A percentile compares a stretch with the other conserved stretches of the same genome.
These are phyloP conservation scores for Diaporthe vexans DNA, from an alignment of 2,329 filamentous ascomycete species.

Conservation along the genomic window DNA sequence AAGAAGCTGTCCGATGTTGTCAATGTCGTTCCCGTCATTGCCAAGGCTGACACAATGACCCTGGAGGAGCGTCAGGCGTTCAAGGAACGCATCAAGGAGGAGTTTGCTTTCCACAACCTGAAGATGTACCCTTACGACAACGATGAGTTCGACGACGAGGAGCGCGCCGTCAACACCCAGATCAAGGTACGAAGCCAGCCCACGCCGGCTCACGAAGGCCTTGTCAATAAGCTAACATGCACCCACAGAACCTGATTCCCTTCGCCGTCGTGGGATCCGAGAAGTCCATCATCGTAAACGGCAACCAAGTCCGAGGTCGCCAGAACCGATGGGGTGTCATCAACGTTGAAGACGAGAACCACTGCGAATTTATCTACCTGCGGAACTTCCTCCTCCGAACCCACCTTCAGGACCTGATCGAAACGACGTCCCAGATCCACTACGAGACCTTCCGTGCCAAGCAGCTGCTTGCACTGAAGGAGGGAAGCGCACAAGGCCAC, in stretches of 20 bases:
- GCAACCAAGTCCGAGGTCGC: conserved; percentile 96
- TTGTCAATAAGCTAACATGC: conserved; percentile 51
- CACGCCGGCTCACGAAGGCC: not conserved
- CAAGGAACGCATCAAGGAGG: conserved; percentile 99
- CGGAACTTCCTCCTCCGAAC: conserved; percentile 99
- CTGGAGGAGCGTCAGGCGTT: conserved; percentile 95
- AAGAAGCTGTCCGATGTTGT: conserved; percentile 99
- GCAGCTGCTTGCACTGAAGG: conserved; percentile 97
- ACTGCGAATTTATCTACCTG: conserved; percentile 99
- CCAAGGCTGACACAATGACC: conserved; percentile 96
- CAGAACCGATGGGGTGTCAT: conserved; percentile 99
- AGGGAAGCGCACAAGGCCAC: conserved; percentile 89
- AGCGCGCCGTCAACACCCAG: conserved; percentile 90
- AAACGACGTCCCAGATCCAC: conserved; percentile 99
- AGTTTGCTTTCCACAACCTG: conserved; percentile 99
- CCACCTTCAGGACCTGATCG: conserved; percentile 97
- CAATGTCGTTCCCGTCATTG: conserved; percentile 98
- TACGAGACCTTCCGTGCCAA: conserved; percentile 99
- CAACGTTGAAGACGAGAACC: conserved; percentile 99
- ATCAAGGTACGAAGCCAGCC: conserved; percentile 81
- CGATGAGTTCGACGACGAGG: conserved; percentile 97
- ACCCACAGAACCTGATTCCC: conserved; percentile 84
- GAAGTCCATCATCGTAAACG: conserved; percentile 97
- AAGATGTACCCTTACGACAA: conserved; percentile 99
- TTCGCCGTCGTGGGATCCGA: conserved; percentile 99